These are phyloP conservation scores for Pyrus pyrifolia DNA, from an alignment of 306 rosid species.

Conservation along the genomic window DNA sequence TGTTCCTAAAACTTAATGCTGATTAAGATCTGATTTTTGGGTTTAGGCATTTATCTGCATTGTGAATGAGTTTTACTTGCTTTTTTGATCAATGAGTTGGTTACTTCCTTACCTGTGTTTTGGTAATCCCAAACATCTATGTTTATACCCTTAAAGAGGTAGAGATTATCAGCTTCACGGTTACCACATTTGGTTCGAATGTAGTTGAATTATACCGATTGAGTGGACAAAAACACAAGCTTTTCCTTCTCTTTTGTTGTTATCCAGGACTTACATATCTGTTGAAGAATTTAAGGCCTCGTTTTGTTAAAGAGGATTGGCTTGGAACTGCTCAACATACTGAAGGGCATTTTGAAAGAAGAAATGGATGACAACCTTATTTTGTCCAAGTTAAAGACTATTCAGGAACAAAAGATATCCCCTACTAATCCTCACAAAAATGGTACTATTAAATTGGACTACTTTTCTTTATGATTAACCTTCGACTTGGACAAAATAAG, in stretches of 20 bases:
- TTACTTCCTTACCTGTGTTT: not conserved
- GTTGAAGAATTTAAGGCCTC: not conserved
- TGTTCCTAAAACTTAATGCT: not conserved
- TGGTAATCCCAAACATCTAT: constrained; percentile 20
- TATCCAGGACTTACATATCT: not conserved
- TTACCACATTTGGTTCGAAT: not conserved
- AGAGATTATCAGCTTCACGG: not conserved
- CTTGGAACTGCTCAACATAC: too few species aligned
- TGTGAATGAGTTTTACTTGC: constrained; percentile 10
- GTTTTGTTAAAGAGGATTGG: too few species aligned
- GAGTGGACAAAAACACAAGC: not conserved
- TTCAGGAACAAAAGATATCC: too few species aligned
- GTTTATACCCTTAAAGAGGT: constrained; percentile 5
- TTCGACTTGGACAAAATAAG: too few species aligned
- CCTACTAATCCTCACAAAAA: too few species aligned
- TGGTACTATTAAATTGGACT: too few species aligned
- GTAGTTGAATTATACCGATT: constrained; percentile 20
- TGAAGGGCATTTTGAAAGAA: too few species aligned
- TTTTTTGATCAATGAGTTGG: constrained; percentile 23
- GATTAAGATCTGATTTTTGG: constrained; percentile 19
- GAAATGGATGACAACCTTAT: too few species aligned
- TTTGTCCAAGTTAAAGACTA: too few species aligned
- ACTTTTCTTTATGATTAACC: too few species aligned
- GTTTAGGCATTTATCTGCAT: constrained; percentile 11
- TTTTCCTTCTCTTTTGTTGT: not conserved